These are phyloP conservation scores for Globisporangium canariense DNA, from an alignment of 352 stramenopile genomes.

Conservation along the genomic window DNA sequence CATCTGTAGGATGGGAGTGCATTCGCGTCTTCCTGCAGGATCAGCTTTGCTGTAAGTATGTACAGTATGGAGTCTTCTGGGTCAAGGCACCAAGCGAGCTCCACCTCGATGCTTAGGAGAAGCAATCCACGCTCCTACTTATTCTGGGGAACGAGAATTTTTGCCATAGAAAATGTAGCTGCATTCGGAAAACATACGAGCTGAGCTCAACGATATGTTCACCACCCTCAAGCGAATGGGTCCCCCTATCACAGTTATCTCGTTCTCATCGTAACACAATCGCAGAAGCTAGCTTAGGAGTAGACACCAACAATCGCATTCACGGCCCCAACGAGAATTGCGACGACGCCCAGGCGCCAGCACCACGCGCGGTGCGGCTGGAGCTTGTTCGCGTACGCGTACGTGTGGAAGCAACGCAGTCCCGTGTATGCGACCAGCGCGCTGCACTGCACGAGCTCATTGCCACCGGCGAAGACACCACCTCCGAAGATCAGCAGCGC, in stretches of 20 bases:
- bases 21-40: background rate
- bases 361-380: constrained; percentile 32
- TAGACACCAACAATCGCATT: background rate
- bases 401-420: constrained; percentile 34
- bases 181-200: too few relatives aligned
- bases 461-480: constrained; percentile 28
- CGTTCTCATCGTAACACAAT: too few relatives aligned
- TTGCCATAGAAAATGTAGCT: too few relatives aligned
- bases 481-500: constrained; percentile 33
- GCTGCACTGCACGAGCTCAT: constrained; percentile 26
- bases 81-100: too few relatives aligned
- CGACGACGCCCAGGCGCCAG: constrained; percentile 2
- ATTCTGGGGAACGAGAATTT: too few relatives aligned
- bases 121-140: too few relatives aligned
- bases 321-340: background rate
- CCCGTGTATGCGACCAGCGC: constrained; percentile 26
- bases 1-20: background rate
- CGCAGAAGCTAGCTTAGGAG: background rate
- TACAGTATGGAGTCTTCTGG: too few relatives aligned
- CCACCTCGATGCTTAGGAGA: too few relatives aligned
- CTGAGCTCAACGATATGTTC: too few relatives aligned
- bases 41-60: too few relatives aligned
- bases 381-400: constrained; percentile 39
- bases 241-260: too few relatives aligned
- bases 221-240: too few relatives aligned